Conservation (phyloP, 805 yeast genomes). For the Kluyveromyces wickerhamii region DNA sequence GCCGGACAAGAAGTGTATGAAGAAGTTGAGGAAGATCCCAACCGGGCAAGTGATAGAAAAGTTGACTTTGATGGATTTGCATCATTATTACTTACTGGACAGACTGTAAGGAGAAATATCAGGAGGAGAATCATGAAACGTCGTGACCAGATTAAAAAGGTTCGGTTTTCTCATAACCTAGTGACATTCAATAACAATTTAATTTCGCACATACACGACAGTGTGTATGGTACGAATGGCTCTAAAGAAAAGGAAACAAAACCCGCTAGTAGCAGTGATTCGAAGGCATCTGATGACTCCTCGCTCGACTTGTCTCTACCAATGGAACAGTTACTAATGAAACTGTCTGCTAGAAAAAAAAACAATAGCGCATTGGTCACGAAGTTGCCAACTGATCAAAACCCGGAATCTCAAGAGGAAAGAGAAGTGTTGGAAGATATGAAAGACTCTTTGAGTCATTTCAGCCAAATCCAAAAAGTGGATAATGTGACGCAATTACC, state of each 20-base stretch:
- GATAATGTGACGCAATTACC: constrained; percentile 46
- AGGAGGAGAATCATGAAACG: constrained; percentile 28
- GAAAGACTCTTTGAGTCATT: constrained; percentile 66
- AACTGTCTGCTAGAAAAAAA: constrained; percentile 30
- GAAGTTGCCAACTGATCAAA: constrained; percentile 26
- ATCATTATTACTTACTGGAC: constrained; percentile 74
- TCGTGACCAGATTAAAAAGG: constrained; percentile 45
- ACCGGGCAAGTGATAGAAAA: constrained; percentile 28
- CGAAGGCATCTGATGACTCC: constrained; percentile 9
- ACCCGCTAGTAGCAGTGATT: constrained; percentile 12
- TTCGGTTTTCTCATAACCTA: constrained; percentile 64
- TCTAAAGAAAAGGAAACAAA: not conserved
- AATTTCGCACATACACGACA: not conserved
- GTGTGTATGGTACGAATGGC: constrained; percentile 5
- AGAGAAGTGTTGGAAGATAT: constrained; percentile 64
- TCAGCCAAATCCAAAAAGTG: constrained; percentile 62
- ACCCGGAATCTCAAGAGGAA: constrained; percentile 47
- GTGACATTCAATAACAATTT: constrained; percentile 33
- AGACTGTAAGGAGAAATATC: constrained; percentile 45
- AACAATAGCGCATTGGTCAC: constrained; percentile 23
- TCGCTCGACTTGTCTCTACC: constrained; percentile 57
- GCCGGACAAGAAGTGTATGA: constrained; percentile 42
- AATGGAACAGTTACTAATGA: constrained; percentile 62
- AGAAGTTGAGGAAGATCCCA: constrained; percentile 29
- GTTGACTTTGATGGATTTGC: constrained; percentile 84